Base-by-base conservation (phyloP, 129 eudicot genomes). In the Gnaphalium uliginosum region DNA sequence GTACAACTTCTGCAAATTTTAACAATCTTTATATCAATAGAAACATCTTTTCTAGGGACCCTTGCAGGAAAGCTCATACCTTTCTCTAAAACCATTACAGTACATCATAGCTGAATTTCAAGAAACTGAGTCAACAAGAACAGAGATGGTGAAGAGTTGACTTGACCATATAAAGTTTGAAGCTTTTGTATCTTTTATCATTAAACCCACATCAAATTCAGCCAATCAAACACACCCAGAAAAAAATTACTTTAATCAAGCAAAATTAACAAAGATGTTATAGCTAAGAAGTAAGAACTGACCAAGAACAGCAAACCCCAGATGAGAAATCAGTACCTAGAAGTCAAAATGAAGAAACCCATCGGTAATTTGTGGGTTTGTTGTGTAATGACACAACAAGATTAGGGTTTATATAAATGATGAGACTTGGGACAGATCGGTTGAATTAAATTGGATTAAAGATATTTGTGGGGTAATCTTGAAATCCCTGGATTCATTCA, bases 241-340 rank as follows among this genome's bases (percentile, higher is more conserved):
- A 60, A 68, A 1, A 54, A 68, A 59, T 11, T 46, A 69, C 46
- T 77, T 21, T 11, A 39, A 71, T 23, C 35, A 39, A 75, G n/a
- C 53, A 21, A 62, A 54, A 63, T 8, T n/a, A n/a, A 48, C 11
- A 79, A 43, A 72, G 66, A 70, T 59, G 32, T 21, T 8, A 66
- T 76, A 59, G 76, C 29, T 48, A 63, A 54, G 62, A 76, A 54
- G 69, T 14, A 82, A 76, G 69, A 61, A 83, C 83, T 83, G 73
- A 79, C 83, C 87, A 64, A 79, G 81, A 79, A 79, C 27, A 48
- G 74, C 74, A 69, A 79, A 59, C 27, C 75, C 81, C 83, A 79
- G 86, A 69, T 79, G 87, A 69, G 78, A 78, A 74, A 78, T 83
- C 53, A 71, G 69, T 56, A 54, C 76, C 60, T 50, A 77, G 62